Conservation (phyloP, 2,329 filamentous ascomycete genomes). For the Leptoxyphium fumago region DNA sequence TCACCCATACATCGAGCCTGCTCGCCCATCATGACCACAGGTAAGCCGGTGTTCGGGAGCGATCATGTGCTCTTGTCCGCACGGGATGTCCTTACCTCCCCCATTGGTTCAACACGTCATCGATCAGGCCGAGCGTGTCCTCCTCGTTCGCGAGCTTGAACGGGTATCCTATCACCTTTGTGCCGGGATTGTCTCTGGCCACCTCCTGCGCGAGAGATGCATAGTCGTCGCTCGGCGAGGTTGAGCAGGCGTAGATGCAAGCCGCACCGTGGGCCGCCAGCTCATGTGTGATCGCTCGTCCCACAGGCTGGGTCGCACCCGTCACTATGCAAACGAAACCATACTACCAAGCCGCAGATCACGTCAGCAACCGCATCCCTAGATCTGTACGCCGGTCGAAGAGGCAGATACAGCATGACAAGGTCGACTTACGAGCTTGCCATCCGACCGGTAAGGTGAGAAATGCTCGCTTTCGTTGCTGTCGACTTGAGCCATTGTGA, state of each 20-base stretch:
- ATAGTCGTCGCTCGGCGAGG: slow-evolving; percentile 24
- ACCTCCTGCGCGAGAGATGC: slow-evolving; percentile 28
- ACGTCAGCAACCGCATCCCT: not conserved
- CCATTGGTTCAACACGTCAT: slow-evolving; percentile 47
- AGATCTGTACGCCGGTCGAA: not conserved
- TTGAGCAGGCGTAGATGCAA: slow-evolving; percentile 46
- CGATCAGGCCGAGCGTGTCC: slow-evolving; percentile 44
- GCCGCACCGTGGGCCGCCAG: slow-evolving; percentile 50
- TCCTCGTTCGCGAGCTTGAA: slow-evolving; percentile 45
- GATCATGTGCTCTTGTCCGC: no score
- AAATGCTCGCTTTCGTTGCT: slow-evolving; percentile 28
- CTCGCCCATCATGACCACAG: no score
- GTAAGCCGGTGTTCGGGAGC: no score
- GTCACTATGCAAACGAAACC: slow-evolving; percentile 52
- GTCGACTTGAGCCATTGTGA: slow-evolving; percentile 3
- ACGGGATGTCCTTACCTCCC: slow-evolving; percentile 22
- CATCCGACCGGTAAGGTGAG: slow-evolving; percentile 42
- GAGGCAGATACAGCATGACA: not conserved
- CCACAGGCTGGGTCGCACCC: slow-evolving; percentile 45
- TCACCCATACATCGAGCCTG: slow-evolving; percentile 47
- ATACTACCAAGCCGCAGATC: slow-evolving; percentile 26
- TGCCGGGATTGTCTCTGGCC: slow-evolving; percentile 35
- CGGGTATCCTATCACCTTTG: slow-evolving; percentile 47
- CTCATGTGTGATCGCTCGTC: slow-evolving; percentile 44
- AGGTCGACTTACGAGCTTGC: slow-evolving; percentile 36